Conservation (phyloP, 371 early-diverging fungal species). For the Rhizopus delemar region DNA sequence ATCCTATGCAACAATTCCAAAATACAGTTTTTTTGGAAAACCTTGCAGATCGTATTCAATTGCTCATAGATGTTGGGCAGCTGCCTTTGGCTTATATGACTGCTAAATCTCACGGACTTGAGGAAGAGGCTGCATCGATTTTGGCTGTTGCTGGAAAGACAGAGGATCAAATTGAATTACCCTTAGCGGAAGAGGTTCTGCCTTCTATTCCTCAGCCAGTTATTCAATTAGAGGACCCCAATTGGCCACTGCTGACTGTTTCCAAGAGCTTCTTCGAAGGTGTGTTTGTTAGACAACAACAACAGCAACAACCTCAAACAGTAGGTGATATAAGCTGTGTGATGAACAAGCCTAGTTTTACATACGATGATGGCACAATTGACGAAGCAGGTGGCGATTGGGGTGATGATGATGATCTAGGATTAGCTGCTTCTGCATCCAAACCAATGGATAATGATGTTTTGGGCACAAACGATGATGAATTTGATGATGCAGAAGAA, state of each 20-base stretch:
- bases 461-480: slow-evolving; percentile 39
- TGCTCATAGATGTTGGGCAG: slow-evolving; percentile 85
- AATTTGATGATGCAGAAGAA: slow-evolving; percentile 48
- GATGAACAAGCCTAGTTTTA: slow-evolving; percentile 41
- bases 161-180: slow-evolving; percentile 62
- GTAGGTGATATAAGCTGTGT: slow-evolving; percentile 32
- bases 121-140: slow-evolving; percentile 80
- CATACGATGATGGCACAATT: slow-evolving; percentile 54
- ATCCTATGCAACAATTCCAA: slow-evolving; percentile 85
- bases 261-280: slow-evolving; percentile 70
- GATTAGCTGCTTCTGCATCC: slow-evolving; percentile 22
- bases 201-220: slow-evolving; percentile 71
- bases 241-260: slow-evolving; percentile 88
- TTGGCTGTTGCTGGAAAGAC: slow-evolving; percentile 69
- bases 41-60: slow-evolving; percentile 78
- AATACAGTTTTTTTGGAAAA: slow-evolving; percentile 88
- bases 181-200: slow-evolving; percentile 42
- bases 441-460: slow-evolving; percentile 5
- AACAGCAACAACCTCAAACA: slow-evolving; percentile 25
- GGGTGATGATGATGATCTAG: slow-evolving; percentile 64
- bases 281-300: slow-evolving; percentile 48
- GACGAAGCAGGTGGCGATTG: slow-evolving; percentile 70
- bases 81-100: slow-evolving; percentile 87
- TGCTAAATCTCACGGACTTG: slow-evolving; percentile 85
- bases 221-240: slow-evolving; percentile 66